phyloP scores from a whole-genome alignment of 2,329 filamentous ascomycete genomes.

The Diaporthe sp. region DNA sequence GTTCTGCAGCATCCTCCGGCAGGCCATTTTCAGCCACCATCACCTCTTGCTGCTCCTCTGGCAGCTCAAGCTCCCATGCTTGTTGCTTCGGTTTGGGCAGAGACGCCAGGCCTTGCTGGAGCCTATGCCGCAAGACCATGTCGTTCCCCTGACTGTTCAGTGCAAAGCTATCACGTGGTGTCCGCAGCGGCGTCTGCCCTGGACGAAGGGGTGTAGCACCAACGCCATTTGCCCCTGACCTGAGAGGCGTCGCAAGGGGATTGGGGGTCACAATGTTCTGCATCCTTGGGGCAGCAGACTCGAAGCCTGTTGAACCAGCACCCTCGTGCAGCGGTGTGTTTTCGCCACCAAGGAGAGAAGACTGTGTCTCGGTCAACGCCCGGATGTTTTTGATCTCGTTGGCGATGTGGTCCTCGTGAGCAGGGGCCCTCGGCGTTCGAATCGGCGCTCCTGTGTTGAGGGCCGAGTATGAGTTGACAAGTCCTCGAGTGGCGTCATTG shows the following conservation, averaged over 20 bases:
- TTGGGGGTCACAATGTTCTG: slow-evolving; percentile 93
- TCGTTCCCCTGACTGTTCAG: slow-evolving; percentile 80
- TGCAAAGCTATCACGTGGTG: slow-evolving; percentile 88
- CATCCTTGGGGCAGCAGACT: slow-evolving; percentile 84
- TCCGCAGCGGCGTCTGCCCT: slow-evolving; percentile 87
- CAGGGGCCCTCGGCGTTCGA: slow-evolving; percentile 89
- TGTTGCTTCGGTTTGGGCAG: slow-evolving; percentile 93
- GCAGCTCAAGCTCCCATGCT: slow-evolving; percentile 94
- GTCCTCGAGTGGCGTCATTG: slow-evolving; percentile 85
- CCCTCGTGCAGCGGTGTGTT: slow-evolving; percentile 92
- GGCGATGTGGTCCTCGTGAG: slow-evolving; percentile 94
- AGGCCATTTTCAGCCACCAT: slow-evolving; percentile 58
- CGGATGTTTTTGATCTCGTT: slow-evolving; percentile 97
- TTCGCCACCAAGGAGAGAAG: slow-evolving; percentile 91
- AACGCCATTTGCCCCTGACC: slow-evolving; percentile 72
- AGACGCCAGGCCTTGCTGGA: slow-evolving; percentile 82
- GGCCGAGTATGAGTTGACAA: slow-evolving; percentile 88
- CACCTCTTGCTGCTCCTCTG: slow-evolving; percentile 81
- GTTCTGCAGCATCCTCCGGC: slow-evolving; percentile 73
- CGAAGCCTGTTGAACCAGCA: slow-evolving; percentile 86
- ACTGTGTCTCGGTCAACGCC: slow-evolving; percentile 93
- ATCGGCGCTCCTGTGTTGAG: slow-evolving; percentile 89
- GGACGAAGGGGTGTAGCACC: slow-evolving; percentile 78
- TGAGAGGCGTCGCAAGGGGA: slow-evolving; percentile 90
- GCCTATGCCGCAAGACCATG: slow-evolving; percentile 75